Evolutionary conservation across 257 asterid genomes (phyloP).

Genomic region (Solanum chilense): DNA sequence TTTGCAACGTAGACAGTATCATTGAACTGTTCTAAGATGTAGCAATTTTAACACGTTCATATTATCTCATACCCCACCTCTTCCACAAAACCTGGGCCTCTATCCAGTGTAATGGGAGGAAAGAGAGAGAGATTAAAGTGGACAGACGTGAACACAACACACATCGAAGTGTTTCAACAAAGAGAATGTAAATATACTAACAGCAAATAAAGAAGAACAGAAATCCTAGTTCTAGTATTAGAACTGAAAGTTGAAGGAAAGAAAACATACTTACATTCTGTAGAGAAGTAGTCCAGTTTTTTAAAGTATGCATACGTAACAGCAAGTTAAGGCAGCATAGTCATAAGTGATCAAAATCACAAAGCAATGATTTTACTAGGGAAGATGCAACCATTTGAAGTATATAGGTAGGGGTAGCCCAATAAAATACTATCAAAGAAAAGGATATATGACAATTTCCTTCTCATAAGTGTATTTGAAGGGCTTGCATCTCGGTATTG

Average conservation of each 20-base stretch:
- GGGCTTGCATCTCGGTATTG: constrained; percentile 99
- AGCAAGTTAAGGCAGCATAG: constrained; percentile 45
- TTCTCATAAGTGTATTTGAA: constrained; percentile 97
- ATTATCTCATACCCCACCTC: neutral
- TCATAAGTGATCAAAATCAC: neutral
- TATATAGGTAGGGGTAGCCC: neutral
- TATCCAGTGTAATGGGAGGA: neutral
- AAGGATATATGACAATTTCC: constrained; percentile 98
- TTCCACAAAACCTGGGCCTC: neutral
- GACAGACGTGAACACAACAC: neutral
- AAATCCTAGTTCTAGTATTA: neutral
- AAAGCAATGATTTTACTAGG: neutral
- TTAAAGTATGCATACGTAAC: constrained; percentile 95
- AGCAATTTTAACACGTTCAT: neutral
- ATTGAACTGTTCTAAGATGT: neutral
- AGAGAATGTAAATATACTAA: neutral
- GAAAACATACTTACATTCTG: constrained; percentile 63
- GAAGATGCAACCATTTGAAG: neutral
- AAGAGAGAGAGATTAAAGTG: neutral
- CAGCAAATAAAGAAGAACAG: neutral
- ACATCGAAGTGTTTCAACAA: neutral
- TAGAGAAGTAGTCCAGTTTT: constrained; percentile 92
- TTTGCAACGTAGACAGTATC: neutral
- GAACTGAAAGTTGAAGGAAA: neutral
- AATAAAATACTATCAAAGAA: neutral